Evolutionary conservation across 805 yeast genomes (phyloP), one percentile per base, ranked within the genome.

Genomic region (Starmerella lactis-condensi): DNA sequence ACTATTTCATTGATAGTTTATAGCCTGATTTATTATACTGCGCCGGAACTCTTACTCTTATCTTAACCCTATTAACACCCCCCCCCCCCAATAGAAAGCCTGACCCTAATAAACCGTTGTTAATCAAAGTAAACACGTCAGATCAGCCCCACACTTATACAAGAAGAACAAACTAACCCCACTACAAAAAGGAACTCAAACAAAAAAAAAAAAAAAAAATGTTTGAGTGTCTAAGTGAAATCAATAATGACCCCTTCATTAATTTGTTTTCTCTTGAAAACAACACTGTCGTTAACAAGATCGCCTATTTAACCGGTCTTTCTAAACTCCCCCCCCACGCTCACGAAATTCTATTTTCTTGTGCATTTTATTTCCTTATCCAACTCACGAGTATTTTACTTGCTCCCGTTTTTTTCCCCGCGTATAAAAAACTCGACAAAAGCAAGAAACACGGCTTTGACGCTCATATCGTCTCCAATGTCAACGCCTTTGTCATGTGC

Each of bases 381-480:
- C 72, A 70, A 52, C 40, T 54, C 7, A 33, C 65, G 2, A 65
- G 81, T 1, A 73, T 76, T 0, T 28, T 46, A 1, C 26, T 77
- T 9, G 64, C 73, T 37, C 61, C 57, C 3, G 22, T 39, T 12
- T 22, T 69, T 17, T 64, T 75, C 40, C 48, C 54, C 14, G 50
- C 60, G 36, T 82, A 82, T 54, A 62, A 64, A 5, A 43, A 51
- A 3, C 40, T 60, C 26, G 52, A 54, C 26, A 40, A 46, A 16
- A 67, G 67, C 43, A 60, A 64, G 24, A 66, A 62, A 48, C 44
- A 71, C 39, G 81, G 85, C 51, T 89, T 79, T 50, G 93, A 89
- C 52, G 77, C 83, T 44, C 96, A 89, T 52, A 63, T 77, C 9
- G 93, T 81, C 3, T 74, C 95, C 2, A 72, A 77, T 69, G 67